These are phyloP conservation scores for Fraxinus albicans DNA, from an alignment of 305 asterid species.

Conservation along the genomic window DNA sequence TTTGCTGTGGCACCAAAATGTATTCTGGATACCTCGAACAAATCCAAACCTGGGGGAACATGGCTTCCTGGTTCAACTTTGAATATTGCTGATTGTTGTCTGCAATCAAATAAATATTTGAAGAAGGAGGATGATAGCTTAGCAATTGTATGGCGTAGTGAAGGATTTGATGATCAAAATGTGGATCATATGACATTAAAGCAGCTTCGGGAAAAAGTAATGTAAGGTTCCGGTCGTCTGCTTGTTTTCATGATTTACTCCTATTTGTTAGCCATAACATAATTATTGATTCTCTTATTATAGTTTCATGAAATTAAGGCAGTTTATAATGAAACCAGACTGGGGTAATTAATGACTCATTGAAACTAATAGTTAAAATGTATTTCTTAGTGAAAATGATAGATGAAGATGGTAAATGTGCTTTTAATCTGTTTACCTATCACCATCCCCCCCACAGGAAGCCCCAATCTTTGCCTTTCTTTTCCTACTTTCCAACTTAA, in stretches of 20 bases:
- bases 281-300: background rate
- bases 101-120: conserved; percentile 43
- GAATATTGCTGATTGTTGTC: conserved; percentile 87
- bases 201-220: conserved; percentile 85
- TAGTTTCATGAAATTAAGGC: conserved; percentile 65
- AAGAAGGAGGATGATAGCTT: conserved; percentile 58
- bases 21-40: conserved; percentile 66
- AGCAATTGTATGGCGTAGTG: conserved; percentile 84
- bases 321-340: conserved; percentile 74
- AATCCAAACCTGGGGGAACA: conserved; percentile 60
- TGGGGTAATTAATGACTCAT: background rate
- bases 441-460: background rate
- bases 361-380: background rate
- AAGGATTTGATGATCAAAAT: conserved; percentile 51
- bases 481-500: background rate
- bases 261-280: background rate
- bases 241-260: conserved; percentile 10
- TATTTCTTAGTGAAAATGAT: background rate
- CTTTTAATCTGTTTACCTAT: conserved; percentile 24
- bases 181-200: conserved; percentile 55
- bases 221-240: conserved; percentile 51
- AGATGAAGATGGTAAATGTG: conserved; percentile 28
- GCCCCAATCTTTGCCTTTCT: background rate
- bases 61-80: conserved; percentile 87
- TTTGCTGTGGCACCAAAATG: conserved; percentile 59